These are phyloP conservation scores for Picea glauca DNA, from an alignment of 75 land plant genomes.

Conservation along the genomic window DNA sequence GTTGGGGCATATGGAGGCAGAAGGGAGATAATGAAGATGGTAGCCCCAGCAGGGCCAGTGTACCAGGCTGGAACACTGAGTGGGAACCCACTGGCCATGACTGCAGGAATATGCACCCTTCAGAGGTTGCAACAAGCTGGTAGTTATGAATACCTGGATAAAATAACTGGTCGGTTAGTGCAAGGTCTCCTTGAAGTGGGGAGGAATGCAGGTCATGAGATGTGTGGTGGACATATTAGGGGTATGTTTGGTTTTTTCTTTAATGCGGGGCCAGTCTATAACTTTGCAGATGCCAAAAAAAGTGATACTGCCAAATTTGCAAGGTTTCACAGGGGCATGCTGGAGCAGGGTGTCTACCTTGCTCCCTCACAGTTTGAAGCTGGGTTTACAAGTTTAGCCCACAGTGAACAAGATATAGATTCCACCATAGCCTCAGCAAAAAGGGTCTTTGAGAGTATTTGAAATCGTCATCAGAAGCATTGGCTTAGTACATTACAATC, in stretches of 20 bases:
- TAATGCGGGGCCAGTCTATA: slow-evolving; percentile 80
- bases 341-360: slow-evolving; percentile 89
- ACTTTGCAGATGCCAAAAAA: slow-evolving; percentile 92
- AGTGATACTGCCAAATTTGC: slow-evolving; percentile 95
- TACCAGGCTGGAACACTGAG: slow-evolving; percentile 99
- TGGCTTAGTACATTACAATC: too few relatives aligned
- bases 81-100: slow-evolving; percentile 99
- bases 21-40: slow-evolving; percentile 97
- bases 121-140: slow-evolving; percentile 68
- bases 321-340: slow-evolving; percentile 89
- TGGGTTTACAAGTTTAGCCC: slow-evolving; percentile 94
- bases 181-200: slow-evolving; percentile 77
- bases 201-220: slow-evolving; percentile 72
- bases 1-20: slow-evolving; percentile 98
- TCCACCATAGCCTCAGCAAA: slow-evolving; percentile 86
- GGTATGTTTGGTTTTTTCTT: slow-evolving; percentile 99
- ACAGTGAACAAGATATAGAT: slow-evolving; percentile 76
- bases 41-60: slow-evolving; percentile 99
- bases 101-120: slow-evolving; percentile 94
- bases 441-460: slow-evolving; percentile 40
- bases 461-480: too few relatives aligned
- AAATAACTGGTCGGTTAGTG: slow-evolving; percentile 66
- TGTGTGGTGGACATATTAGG: slow-evolving; percentile 80
- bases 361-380: slow-evolving; percentile 99
- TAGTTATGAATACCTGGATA: slow-evolving; percentile 75